These are phyloP conservation scores for Vitis labrusca DNA, from an alignment of 164 flowering plant genomes.

Conservation along the genomic window DNA sequence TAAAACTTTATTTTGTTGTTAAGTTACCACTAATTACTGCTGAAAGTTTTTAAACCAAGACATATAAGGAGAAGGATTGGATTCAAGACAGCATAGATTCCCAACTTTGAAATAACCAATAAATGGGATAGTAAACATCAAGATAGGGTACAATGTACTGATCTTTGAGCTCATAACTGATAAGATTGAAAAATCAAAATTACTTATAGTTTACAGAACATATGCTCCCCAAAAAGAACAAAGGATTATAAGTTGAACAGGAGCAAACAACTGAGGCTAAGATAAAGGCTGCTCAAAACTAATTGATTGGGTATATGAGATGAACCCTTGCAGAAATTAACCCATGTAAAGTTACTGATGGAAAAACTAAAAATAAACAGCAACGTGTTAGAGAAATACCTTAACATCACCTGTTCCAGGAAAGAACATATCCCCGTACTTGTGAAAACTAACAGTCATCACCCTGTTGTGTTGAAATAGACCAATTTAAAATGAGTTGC, in stretches of 20 bases:
- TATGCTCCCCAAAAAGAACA: not conserved
- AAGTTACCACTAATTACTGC: too few species aligned
- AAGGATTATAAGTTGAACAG: not conserved
- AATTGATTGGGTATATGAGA: not conserved
- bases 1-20: too few species aligned
- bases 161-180: too few species aligned
- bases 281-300: not conserved
- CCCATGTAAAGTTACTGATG: conserved; percentile 1
- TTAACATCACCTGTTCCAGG: conserved; percentile 99
- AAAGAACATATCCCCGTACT: conserved; percentile 90
- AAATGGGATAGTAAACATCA: too few species aligned
- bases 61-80: too few species aligned
- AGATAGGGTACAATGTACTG: too few species aligned
- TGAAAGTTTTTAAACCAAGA: too few species aligned
- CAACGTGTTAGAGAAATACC: conserved; percentile 37
- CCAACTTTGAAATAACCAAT: too few species aligned
- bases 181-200: too few species aligned
- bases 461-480: conserved; percentile 61
- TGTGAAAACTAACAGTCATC: conserved; percentile 99
- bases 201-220: too few species aligned
- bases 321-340: not conserved
- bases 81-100: too few species aligned
- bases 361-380: not conserved
- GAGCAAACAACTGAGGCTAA: conserved; percentile 1
- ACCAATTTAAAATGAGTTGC: not conserved